Evolutionary conservation across 1,139 yeast species (phyloP).

Genomic region (Taphrina pruni): DNA sequence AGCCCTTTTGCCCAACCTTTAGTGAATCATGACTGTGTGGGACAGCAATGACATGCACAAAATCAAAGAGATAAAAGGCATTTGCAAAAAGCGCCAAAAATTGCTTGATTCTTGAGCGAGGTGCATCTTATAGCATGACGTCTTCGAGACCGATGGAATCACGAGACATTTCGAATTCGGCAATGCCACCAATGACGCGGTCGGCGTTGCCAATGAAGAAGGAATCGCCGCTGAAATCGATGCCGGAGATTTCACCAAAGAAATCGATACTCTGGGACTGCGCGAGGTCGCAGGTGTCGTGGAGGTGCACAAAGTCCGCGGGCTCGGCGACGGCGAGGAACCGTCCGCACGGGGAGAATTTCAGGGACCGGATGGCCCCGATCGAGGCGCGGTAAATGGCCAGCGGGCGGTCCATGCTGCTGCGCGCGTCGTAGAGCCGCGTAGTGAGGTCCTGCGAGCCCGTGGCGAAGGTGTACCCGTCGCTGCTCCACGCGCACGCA

Average conservation of each 20-base stretch:
- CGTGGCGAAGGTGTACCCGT: constrained; percentile 58
- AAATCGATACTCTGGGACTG: constrained; percentile 60
- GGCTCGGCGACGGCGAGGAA: constrained; percentile 65
- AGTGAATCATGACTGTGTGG: too few species aligned
- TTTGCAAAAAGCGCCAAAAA: too few species aligned
- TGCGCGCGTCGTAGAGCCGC: constrained; percentile 60
- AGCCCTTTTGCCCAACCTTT: too few species aligned
- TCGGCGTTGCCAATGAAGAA: constrained; percentile 64
- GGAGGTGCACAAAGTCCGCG: constrained; percentile 63
- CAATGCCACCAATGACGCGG: constrained; percentile 64
- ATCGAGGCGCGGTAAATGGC: constrained; percentile 53
- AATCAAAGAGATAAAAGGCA: too few species aligned
- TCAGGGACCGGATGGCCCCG: constrained; percentile 61
- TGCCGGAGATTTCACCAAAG: constrained; percentile 66
- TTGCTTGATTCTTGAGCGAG: too few species aligned
- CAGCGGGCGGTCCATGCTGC: constrained; percentile 52
- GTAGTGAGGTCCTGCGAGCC: constrained; percentile 70
- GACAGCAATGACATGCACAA: too few species aligned
- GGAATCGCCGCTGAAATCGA: constrained; percentile 58
- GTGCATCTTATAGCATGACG: constrained; percentile 1
- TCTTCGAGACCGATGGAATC: constrained; percentile 10
- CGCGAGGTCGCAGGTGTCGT: constrained; percentile 50
- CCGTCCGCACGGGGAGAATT: constrained; percentile 58
- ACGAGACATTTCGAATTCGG: constrained; percentile 54
- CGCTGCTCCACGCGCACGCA: constrained; percentile 64